Conservation (phyloP, 75 land plant species). For the Isoetes taiwanensis region DNA sequence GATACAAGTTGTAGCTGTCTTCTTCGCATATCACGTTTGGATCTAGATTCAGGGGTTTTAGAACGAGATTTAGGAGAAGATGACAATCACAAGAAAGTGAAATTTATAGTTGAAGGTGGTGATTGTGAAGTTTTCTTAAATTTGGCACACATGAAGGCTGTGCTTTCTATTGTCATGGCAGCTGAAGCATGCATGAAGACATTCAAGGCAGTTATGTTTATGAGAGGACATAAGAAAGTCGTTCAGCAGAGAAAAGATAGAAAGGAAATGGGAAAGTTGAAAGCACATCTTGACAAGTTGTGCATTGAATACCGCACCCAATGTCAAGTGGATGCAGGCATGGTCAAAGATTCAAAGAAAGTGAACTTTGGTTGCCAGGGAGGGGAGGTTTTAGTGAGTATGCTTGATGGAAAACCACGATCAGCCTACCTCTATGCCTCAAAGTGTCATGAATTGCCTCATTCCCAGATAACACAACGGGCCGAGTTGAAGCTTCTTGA, state of each 20-base stretch:
- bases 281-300: conserved; percentile 64
- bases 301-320: conserved; percentile 45
- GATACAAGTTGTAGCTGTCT: conserved; percentile 63
- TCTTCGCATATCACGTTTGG: conserved; percentile 56
- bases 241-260: conserved; percentile 16
- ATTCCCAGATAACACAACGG: conserved; percentile 28
- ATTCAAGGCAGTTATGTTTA: conserved; percentile 19
- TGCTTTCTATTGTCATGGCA: conserved; percentile 38
- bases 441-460: conserved; percentile 12
- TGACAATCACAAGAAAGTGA: conserved; percentile 20
- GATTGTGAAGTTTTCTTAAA: conserved; percentile 51
- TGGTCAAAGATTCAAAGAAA: conserved; percentile 73
- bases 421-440: conserved; percentile 44
- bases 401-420: conserved; percentile 65
- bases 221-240: conserved; percentile 21
- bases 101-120: conserved; percentile 49
- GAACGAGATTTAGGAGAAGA: conserved; percentile 45
- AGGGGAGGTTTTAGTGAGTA: conserved; percentile 50
- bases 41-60: conserved; percentile 62
- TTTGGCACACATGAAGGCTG: conserved; percentile 50
- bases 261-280: conserved; percentile 36
- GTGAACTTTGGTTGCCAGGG: conserved; percentile 96
- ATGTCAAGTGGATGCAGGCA: conserved; percentile 39
- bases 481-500: conserved; percentile 44
- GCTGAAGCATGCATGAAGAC: conserved; percentile 35